Base-by-base conservation (phyloP, 257 asterid species). In the Solanum okadae region DNA sequence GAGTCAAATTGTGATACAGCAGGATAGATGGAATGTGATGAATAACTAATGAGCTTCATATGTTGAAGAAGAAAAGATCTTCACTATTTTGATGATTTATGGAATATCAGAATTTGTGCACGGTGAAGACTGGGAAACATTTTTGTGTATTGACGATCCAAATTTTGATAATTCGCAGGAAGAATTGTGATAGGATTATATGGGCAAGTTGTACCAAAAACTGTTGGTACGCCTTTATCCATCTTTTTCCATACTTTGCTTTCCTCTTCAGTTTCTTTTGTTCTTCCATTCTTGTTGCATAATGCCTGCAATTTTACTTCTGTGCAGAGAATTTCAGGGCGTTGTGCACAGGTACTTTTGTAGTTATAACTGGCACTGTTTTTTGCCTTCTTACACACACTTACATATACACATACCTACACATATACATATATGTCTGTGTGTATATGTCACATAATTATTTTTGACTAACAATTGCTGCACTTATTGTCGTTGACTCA, bases 261-360 rank as follows among this genome's bases (percentile, higher is more conserved):
- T n/a, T 79, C 52, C 42, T 72, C 31, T 23, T 25, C 61, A 61
- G 14, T 49, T 25, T 49, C 3, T 20, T 84, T 71, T 81, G 23
- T 35, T 34, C 31, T 82, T 27, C 18, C 71, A 27, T 52, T 35
- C 25, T 10, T 59, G 25, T 56, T 84, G 71, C 38, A 87, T 92
- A 63, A 90, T 88, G 87, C 75, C 77, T 61, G 89, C 65, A 72
- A 3, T 23, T 73, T 84, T 88, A 87, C 83, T 87, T 79, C 16
- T 56, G 88, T 92, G 92, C 99, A 97, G 99, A 96, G 92, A 97
- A 97, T 90, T 97, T 97, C 89, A 92, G 99, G 92, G 97, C 98
- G 85, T 93, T 97, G 91, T 96, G 99, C 94, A 97, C 99, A 94
- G 99, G 99, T 97, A 96, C 31, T 81, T 92, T 79, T 81, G 15